These are phyloP conservation scores for Macrotyloma uniflorum DNA, from an alignment of 306 rosid genomes.

Conservation along the genomic window DNA sequence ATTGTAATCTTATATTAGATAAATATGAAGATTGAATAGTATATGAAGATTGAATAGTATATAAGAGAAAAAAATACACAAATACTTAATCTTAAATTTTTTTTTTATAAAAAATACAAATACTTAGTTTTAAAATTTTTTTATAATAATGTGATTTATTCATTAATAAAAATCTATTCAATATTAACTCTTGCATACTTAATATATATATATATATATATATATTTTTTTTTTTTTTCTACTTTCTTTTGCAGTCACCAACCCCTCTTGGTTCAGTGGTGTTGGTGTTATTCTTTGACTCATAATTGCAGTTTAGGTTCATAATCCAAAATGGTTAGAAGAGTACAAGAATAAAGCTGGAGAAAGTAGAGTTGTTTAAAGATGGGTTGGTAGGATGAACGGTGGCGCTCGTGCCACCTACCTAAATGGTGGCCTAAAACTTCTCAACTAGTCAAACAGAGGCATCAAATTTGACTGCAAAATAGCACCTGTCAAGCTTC, in stretches of 20 bases:
- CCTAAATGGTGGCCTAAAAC: conserved; percentile 12
- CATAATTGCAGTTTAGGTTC: not conserved
- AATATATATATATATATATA: too few species aligned
- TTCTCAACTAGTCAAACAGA: conserved; percentile 25
- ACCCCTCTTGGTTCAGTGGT: not conserved
- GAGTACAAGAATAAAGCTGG: not conserved
- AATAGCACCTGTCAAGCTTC: not conserved
- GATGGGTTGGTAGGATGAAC: conserved; percentile 41
- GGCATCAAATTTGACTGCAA: conserved; percentile 37
- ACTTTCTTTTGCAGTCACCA: not conserved
- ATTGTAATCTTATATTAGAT: too few species aligned
- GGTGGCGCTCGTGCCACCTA: conserved; percentile 54
- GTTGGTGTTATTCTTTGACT: not conserved
- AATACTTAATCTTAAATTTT: too few species aligned
- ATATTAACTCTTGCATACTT: too few species aligned
- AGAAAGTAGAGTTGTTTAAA: not conserved
- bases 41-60: too few species aligned
- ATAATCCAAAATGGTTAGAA: not conserved
- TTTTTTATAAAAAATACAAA: too few species aligned
- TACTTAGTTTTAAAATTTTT: too few species aligned
- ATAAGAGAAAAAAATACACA: too few species aligned
- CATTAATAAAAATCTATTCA: too few species aligned
- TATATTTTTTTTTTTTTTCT: too few species aligned
- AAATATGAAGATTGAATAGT: too few species aligned
- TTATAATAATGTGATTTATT: too few species aligned